Percentiles rank a stretch among this genome's conserved stretches.
Conservation (phyloP, 148 eudicot genomes). For the Persicaria tinctoria region DNA sequence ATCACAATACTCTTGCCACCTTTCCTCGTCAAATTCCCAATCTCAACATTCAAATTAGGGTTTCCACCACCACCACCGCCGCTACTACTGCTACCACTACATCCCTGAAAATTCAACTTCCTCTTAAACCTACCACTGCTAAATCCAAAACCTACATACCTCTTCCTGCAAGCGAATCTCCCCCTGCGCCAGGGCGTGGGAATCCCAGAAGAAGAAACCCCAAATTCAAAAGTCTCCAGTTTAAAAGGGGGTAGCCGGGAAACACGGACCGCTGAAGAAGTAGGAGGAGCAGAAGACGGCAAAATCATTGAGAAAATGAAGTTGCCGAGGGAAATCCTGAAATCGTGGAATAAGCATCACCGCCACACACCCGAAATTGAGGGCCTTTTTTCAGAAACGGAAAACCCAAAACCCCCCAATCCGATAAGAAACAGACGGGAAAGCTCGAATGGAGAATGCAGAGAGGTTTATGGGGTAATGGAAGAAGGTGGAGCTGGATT, state of each 20-base stretch:
- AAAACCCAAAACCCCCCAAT: not conserved
- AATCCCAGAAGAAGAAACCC: not conserved
- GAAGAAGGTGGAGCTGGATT: not conserved
- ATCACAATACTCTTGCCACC: constrained; percentile 41
- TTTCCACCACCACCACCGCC: constrained; percentile 26
- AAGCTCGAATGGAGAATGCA: not conserved
- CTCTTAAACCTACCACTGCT: constrained; percentile 6
- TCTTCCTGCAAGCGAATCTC: constrained; percentile 15
- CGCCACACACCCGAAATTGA: not conserved
- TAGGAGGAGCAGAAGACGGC: constrained; percentile 7
- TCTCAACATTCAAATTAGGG: constrained; percentile 28
- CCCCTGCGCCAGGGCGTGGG: constrained; percentile 10
- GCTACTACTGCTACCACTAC: constrained; percentile 31
- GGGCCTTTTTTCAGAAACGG: not conserved
- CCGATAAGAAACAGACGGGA: not conserved
- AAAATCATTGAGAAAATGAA: constrained; percentile 2
- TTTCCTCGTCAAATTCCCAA: constrained; percentile 36
- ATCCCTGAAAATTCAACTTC: constrained; percentile 22
- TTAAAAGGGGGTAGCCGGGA: constrained; percentile 1
- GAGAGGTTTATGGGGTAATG: not conserved
- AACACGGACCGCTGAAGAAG: not conserved
- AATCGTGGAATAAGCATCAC: constrained; percentile 14
- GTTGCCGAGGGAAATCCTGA: constrained; percentile 8
- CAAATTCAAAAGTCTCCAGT: not conserved
- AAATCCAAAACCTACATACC: constrained; percentile 14